phyloP scores from a whole-genome alignment of 2,329 filamentous ascomycete genomes.

The Neonectria hederae region DNA sequence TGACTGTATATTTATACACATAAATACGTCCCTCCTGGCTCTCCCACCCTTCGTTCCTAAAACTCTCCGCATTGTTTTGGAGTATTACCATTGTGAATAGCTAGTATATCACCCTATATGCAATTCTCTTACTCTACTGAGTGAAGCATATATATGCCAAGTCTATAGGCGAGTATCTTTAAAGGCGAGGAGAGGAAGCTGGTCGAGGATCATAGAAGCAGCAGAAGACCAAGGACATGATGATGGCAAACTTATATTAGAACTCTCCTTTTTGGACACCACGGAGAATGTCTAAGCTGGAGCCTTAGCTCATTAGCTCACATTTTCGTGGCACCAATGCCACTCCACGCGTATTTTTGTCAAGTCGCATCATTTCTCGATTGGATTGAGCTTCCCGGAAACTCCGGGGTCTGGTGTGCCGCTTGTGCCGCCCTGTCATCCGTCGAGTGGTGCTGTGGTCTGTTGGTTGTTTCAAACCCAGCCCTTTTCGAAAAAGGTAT shows the following conservation, averaged over 20 bases:
- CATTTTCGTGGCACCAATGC: not conserved
- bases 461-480: slow-evolving; percentile 20
- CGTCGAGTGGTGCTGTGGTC: slow-evolving; percentile 16
- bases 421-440: slow-evolving; percentile 12
- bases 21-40: no score
- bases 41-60: no score
- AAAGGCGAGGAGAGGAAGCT: not conserved
- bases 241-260: not conserved
- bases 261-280: not conserved
- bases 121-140: not conserved
- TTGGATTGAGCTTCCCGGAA: slow-evolving; percentile 23
- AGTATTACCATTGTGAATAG: no score
- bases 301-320: not conserved
- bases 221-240: not conserved
- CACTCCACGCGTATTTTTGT: not conserved
- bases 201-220: not conserved
- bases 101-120: no score
- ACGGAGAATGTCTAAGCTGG: not conserved
- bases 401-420: slow-evolving; percentile 21
- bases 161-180: not conserved
- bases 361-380: slow-evolving; percentile 8
- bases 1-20: no score
- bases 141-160: not conserved
- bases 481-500: slow-evolving; percentile 24
- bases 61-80: no score